Evolutionary conservation across 2,329 filamentous ascomycete genomes (phyloP).

Genomic region (Aspergillus melleus): DNA sequence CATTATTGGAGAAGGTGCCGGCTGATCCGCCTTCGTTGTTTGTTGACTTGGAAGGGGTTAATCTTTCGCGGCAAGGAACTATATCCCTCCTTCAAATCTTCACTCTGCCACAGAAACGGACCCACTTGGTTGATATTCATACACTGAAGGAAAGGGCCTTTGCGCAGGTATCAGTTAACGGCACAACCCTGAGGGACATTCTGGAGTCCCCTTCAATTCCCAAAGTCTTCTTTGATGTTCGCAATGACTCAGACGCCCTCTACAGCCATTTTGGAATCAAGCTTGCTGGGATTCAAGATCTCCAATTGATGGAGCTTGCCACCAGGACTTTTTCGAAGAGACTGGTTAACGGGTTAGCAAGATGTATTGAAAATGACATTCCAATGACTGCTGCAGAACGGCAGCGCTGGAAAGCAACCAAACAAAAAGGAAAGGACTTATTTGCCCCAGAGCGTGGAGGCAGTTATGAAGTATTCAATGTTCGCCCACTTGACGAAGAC

Average conservation of each 20-base stretch:
- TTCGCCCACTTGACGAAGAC: neutral
- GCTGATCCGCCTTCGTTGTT: too few species aligned
- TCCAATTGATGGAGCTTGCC: conserved; percentile 60
- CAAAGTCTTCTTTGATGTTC: conserved; percentile 62
- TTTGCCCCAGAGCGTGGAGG: conserved; percentile 4
- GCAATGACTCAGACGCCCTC: conserved; percentile 59
- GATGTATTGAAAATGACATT: conserved; percentile 38
- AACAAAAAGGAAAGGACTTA: neutral
- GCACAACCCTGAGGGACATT: conserved; percentile 38
- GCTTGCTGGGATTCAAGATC: conserved; percentile 50
- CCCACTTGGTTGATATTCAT: conserved; percentile 46
- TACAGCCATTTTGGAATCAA: conserved; percentile 47
- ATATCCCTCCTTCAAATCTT: too few species aligned
- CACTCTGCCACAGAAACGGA: too few species aligned
- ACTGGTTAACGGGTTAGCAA: conserved; percentile 39
- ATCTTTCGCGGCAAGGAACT: too few species aligned
- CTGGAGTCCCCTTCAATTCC: conserved; percentile 46
- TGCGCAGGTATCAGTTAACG: conserved; percentile 24
- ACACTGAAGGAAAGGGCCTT: conserved; percentile 43
- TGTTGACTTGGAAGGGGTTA: too few species aligned
- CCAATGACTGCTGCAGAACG: conserved; percentile 14
- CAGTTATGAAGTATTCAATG: conserved; percentile 9
- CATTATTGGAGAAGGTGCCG: too few species aligned
- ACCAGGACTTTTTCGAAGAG: conserved; percentile 21
- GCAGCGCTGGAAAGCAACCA: conserved; percentile 12